Evolutionary conservation across 2,329 filamentous ascomycete genomes (phyloP).

Genomic region (Colletotrichum sojae): DNA sequence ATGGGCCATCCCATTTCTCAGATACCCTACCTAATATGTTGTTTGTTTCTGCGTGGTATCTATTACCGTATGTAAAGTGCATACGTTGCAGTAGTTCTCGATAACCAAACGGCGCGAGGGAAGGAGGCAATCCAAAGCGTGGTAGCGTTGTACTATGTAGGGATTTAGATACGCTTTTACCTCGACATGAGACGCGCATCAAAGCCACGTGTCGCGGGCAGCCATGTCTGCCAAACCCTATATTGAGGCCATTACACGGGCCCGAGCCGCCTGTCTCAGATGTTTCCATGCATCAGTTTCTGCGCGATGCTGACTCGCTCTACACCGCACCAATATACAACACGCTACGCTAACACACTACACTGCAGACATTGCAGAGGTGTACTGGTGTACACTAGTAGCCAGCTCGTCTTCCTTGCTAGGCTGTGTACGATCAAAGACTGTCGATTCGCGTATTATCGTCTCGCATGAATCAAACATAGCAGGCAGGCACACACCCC

Average conservation of each 20-base stretch:
- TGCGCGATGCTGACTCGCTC: slow-evolving; percentile 34
- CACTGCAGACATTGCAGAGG: too few species aligned
- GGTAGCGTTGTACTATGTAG: slow-evolving; percentile 20
- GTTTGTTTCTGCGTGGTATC: too few species aligned
- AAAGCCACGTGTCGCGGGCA: slow-evolving; percentile 34
- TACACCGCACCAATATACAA: too few species aligned
- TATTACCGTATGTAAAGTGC: too few species aligned
- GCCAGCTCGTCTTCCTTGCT: too few species aligned
- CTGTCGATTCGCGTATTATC: background rate
- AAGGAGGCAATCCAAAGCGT: background rate
- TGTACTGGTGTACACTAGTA: too few species aligned
- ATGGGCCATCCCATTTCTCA: too few species aligned
- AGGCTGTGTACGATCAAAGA: too few species aligned
- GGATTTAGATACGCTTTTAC: slow-evolving; percentile 32
- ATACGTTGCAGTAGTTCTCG: background rate
- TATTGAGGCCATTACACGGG: slow-evolving; percentile 30
- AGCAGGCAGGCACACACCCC: slow-evolving; percentile 12
- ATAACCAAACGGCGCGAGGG: too few species aligned
- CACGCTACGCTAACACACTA: too few species aligned
- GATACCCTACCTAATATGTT: too few species aligned
- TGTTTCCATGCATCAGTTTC: slow-evolving; percentile 29
- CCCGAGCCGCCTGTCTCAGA: slow-evolving; percentile 34
- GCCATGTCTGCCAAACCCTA: slow-evolving; percentile 28
- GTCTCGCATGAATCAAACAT: slow-evolving; percentile 24
- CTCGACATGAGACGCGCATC: slow-evolving; percentile 32